Evolutionary conservation across 169 alveolate genomes (phyloP).

Genomic region (Cryptosporidium canis): DNA sequence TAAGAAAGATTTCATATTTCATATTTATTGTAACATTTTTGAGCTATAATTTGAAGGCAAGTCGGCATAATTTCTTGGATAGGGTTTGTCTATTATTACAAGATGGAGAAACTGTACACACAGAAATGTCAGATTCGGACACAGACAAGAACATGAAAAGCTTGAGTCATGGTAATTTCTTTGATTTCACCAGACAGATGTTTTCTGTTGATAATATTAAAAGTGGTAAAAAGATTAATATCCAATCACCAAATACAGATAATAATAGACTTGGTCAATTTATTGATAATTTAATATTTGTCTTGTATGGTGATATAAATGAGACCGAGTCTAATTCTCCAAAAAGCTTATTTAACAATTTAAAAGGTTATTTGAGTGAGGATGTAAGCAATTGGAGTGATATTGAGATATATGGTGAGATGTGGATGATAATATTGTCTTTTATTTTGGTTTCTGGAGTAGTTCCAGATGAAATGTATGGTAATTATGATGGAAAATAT

Average conservation of each 20-base stretch:
- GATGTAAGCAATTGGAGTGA: constrained; percentile 20
- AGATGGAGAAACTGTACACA: not conserved
- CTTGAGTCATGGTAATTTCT: not conserved
- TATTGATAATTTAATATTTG: constrained; percentile 1
- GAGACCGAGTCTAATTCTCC: not conserved
- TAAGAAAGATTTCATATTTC: constrained; percentile 15
- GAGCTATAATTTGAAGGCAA: not conserved
- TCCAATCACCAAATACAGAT: not conserved
- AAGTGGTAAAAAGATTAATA: constrained; percentile 22
- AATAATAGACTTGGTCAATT: not conserved
- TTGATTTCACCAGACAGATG: not conserved
- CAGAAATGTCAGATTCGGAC: not conserved
- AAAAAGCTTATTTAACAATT: not conserved
- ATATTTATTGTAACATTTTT: constrained; percentile 1
- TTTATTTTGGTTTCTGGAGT: not conserved
- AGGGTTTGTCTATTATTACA: constrained; percentile 10
- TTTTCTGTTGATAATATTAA: not conserved
- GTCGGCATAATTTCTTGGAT: not conserved
- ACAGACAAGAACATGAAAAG: not conserved
- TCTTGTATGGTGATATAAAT: not conserved
- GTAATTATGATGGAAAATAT: not conserved
- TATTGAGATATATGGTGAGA: constrained; percentile 33
- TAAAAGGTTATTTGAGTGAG: not conserved
- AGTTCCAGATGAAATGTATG: not conserved
- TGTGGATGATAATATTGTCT: constrained; percentile 24